phyloP scores from a whole-genome alignment of 495 filamentous ascomycete genomes.

The Hypoxylon cercidicola region DNA sequence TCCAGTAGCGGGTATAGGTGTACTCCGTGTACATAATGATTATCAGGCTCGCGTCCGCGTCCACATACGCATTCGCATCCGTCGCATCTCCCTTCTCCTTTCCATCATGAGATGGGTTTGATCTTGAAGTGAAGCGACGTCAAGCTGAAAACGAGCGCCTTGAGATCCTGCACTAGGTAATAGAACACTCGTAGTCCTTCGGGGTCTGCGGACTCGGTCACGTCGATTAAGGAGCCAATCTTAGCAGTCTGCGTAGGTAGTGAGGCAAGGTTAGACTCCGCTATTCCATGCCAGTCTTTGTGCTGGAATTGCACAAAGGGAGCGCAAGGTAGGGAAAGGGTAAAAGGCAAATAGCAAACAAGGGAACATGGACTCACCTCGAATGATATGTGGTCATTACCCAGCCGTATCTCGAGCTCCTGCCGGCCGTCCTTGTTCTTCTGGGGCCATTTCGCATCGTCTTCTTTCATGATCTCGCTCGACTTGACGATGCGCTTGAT shows the following conservation, averaged over 20 bases:
- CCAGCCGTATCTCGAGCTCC: conserved; percentile 93
- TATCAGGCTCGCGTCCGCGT: conserved; percentile 14
- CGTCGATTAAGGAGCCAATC: conserved; percentile 96
- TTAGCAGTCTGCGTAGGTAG: conserved; percentile 81
- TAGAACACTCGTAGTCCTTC: conserved; percentile 99
- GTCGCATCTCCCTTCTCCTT: neutral
- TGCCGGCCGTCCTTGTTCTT: conserved; percentile 99
- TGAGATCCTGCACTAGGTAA: conserved; percentile 97
- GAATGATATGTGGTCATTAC: conserved; percentile 97
- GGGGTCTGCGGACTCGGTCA: conserved; percentile 94
- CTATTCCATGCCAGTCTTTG: neutral
- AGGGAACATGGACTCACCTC: conserved; percentile 68
- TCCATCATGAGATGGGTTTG: conserved; percentile 74
- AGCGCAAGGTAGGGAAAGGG: too few relatives aligned
- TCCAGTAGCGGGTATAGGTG: conserved; percentile 31
- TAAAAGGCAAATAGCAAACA: neutral
- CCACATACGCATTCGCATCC: too few relatives aligned
- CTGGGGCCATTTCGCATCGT: conserved; percentile 98
- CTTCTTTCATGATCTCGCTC: conserved; percentile 99
- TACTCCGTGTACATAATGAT: conserved; percentile 45
- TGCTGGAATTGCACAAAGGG: neutral
- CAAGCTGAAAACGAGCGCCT: conserved; percentile 95
- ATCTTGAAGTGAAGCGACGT: conserved; percentile 99
- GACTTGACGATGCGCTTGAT: conserved; percentile 97
- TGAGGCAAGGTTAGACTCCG: conserved; percentile 40